A percentile compares a stretch with the other conserved stretches of the same genome.
These are phyloP conservation scores for Puccinia horiana DNA, from an alignment of 1,284 basidiomycete species.

Conservation along the genomic window DNA sequence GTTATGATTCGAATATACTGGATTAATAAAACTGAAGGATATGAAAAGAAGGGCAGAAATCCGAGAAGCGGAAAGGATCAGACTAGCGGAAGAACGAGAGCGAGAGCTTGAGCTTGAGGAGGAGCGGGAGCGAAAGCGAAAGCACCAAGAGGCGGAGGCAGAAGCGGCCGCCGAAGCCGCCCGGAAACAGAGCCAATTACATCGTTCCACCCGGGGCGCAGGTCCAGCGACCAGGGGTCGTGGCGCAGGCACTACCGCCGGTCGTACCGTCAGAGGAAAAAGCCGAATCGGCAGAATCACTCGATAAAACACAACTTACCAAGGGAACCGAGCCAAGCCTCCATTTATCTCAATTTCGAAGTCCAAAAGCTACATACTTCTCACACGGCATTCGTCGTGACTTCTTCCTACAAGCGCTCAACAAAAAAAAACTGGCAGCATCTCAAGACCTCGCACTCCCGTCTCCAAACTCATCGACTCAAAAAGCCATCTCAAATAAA, in stretches of 20 bases:
- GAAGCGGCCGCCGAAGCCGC: slow-evolving; percentile 33
- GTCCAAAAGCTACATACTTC: too few relatives aligned
- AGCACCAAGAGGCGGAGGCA: slow-evolving; percentile 22
- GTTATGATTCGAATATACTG: not conserved
- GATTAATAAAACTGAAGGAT: slow-evolving; percentile 11
- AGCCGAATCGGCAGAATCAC: slow-evolving; percentile 44
- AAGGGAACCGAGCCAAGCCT: not conserved
- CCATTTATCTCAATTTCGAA: too few relatives aligned
- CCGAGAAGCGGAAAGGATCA: slow-evolving; percentile 2
- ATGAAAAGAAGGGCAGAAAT: slow-evolving; percentile 21
- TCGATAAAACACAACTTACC: not conserved
- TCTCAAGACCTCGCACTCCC: too few relatives aligned
- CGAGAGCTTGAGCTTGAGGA: slow-evolving; percentile 21
- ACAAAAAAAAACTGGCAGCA: too few relatives aligned
- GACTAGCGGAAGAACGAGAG: slow-evolving; percentile 8
- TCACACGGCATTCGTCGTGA: too few relatives aligned
- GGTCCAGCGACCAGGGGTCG: not conserved
- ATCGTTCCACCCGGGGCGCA: slow-evolving; percentile 12
- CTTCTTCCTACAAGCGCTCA: too few relatives aligned
- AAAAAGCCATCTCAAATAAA: too few relatives aligned
- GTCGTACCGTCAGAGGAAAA: slow-evolving; percentile 30
- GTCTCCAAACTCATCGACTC: too few relatives aligned
- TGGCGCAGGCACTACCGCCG: slow-evolving; percentile 3
- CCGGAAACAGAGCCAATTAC: slow-evolving; percentile 29
- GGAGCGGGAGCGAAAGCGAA: not conserved